A percentile compares a stretch with the other conserved stretches of the same genome.
These are phyloP conservation scores for Luffa aegyptiaca DNA, from an alignment of 306 rosid genomes.

Conservation along the genomic window DNA sequence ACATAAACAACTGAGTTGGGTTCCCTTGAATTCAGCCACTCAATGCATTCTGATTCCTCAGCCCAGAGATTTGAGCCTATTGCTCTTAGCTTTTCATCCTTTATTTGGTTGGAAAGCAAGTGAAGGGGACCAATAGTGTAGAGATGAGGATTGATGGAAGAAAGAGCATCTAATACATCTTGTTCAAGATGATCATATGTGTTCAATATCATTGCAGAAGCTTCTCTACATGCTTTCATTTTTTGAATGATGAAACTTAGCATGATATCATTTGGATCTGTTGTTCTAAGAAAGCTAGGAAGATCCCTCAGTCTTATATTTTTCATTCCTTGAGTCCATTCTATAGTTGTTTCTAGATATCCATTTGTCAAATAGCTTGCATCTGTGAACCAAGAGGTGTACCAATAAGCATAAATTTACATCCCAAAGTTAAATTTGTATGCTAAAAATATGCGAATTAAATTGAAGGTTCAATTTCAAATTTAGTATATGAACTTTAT, in stretches of 20 bases:
- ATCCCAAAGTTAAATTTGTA: no score
- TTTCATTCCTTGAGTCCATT: slow-evolving; percentile 36
- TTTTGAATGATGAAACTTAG: background rate
- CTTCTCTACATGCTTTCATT: background rate
- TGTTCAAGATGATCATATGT: slow-evolving; percentile 6
- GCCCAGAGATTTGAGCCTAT: slow-evolving; percentile 31
- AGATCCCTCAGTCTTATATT: slow-evolving; percentile 32
- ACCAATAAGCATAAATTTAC: no score
- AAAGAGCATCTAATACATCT: background rate
- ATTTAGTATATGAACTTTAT: no score
- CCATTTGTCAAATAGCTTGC: slow-evolving; percentile 23
- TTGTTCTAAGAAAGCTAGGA: slow-evolving; percentile 34
- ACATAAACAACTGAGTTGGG: slow-evolving; percentile 7
- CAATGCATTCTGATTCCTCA: slow-evolving; percentile 29
- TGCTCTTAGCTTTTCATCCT: background rate
- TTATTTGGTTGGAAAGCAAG: background rate
- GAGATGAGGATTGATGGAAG: background rate
- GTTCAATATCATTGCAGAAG: slow-evolving; percentile 2
- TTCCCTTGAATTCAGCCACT: slow-evolving; percentile 35
- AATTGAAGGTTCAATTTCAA: no score
- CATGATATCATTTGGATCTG: slow-evolving; percentile 18
- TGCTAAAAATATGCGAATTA: no score
- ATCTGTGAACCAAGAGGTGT: slow-evolving; percentile 15
- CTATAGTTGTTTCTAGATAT: slow-evolving; percentile 27
- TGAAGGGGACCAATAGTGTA: background rate